These are phyloP conservation scores for Terfezia claveryi DNA, from an alignment of 495 filamentous ascomycete species.

Conservation along the genomic window DNA sequence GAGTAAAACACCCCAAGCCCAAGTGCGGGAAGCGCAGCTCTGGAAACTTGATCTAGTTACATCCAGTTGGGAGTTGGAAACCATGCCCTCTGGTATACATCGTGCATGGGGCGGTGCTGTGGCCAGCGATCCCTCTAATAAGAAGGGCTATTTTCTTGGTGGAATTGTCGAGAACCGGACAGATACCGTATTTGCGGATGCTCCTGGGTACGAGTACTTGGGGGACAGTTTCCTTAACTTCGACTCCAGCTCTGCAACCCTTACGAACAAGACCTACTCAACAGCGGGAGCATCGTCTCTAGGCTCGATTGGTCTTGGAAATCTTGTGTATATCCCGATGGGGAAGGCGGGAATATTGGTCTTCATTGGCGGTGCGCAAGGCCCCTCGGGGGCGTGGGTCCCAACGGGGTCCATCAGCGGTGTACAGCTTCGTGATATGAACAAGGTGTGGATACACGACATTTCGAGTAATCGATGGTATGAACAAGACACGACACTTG, in stretches of 20 bases:
- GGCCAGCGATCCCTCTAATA: neutral
- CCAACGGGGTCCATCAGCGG: neutral
- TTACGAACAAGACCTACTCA: neutral
- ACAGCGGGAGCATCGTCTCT: neutral
- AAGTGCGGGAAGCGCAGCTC: neutral
- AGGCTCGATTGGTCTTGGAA: neutral
- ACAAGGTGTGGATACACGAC: constrained; percentile 48
- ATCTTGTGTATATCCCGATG: neutral
- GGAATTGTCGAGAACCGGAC: neutral
- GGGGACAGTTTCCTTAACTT: neutral
- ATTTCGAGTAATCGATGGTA: constrained; percentile 49
- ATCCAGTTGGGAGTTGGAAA: neutral
- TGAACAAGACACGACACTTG: constrained; percentile 33
- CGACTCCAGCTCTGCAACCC: neutral
- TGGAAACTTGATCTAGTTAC: neutral
- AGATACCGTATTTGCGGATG: neutral
- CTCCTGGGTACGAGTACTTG: neutral
- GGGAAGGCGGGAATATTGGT: neutral
- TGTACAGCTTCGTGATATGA: neutral
- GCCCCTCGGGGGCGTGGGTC: neutral
- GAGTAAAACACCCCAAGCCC: neutral
- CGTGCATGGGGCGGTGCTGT: neutral
- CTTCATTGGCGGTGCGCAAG: neutral
- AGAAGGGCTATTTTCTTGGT: neutral
- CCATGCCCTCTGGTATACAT: neutral